Conservation (phyloP, 129 eudicot genomes). For the Centrapalus pauciflorus region DNA sequence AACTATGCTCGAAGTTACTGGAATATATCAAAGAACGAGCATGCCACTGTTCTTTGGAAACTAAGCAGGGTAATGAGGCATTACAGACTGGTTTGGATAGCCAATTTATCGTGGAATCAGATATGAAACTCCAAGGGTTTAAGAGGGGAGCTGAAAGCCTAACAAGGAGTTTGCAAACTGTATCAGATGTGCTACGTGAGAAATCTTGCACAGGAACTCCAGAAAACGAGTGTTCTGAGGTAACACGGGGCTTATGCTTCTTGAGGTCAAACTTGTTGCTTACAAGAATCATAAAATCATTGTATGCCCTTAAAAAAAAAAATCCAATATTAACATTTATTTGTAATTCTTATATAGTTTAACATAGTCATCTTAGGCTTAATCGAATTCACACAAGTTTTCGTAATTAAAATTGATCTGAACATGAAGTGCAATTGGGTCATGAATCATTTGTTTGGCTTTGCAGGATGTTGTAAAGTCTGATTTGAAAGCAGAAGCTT, state of each 20-base stretch:
- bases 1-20: constrained; percentile 54
- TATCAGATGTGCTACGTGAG: constrained; percentile 49
- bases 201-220: constrained; percentile 28
- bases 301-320: neutral
- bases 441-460: constrained; percentile 10
- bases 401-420: too few relatives aligned
- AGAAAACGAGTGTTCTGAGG: constrained; percentile 44
- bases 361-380: too few relatives aligned
- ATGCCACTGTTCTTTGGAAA: constrained; percentile 17
- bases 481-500: constrained; percentile 76
- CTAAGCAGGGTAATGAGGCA: constrained; percentile 16
- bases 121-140: constrained; percentile 76
- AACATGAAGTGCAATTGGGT: neutral
- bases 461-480: constrained; percentile 48
- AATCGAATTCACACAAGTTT: too few relatives aligned
- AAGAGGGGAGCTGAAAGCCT: constrained; percentile 62
- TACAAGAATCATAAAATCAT: neutral
- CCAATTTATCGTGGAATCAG: constrained; percentile 70
- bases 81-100: constrained; percentile 41
- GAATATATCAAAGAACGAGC: constrained; percentile 45
- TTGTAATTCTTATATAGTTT: too few relatives aligned
- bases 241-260: constrained; percentile 19
- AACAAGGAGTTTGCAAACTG: constrained; percentile 45
- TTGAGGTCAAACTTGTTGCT: constrained; percentile 5
- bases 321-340: too few relatives aligned